phyloP scores from a whole-genome alignment of 2,329 filamentous ascomycete species.

The Calonectria pseudoreteaudii region DNA sequence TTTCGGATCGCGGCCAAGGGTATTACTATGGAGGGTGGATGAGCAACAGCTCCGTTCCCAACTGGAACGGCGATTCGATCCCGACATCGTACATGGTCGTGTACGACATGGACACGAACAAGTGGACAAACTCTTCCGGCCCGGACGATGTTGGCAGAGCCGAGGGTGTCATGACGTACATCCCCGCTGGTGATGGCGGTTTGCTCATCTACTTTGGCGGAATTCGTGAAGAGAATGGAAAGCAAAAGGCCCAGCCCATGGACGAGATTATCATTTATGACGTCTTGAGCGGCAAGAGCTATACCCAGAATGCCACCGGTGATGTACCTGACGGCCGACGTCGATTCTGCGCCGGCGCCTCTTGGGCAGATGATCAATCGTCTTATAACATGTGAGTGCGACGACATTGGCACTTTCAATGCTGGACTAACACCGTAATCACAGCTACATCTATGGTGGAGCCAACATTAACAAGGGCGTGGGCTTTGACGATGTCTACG shows the following conservation, averaged over 20 bases:
- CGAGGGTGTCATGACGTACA: slow-evolving; percentile 70
- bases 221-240: slow-evolving; percentile 62
- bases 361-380: slow-evolving; percentile 68
- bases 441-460: slow-evolving; percentile 72
- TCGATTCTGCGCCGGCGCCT: slow-evolving; percentile 70
- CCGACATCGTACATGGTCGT: slow-evolving; percentile 64
- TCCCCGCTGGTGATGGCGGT: slow-evolving; percentile 70
- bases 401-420: too few species aligned
- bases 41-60: slow-evolving; percentile 63
- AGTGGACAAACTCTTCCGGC: slow-evolving; percentile 65
- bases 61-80: slow-evolving; percentile 59
- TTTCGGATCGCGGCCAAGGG: slow-evolving; percentile 65
- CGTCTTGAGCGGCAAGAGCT: slow-evolving; percentile 68
- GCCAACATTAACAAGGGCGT: slow-evolving; percentile 57
- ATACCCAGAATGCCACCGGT: slow-evolving; percentile 67
- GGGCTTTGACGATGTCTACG: slow-evolving; percentile 71
- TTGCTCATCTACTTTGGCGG: slow-evolving; percentile 74
- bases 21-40: slow-evolving; percentile 75
- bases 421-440: slow-evolving; percentile 1
- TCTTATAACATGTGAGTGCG: slow-evolving; percentile 72
- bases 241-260: slow-evolving; percentile 56
- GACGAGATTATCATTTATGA: slow-evolving; percentile 70
- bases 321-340: slow-evolving; percentile 62
- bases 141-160: slow-evolving; percentile 66
- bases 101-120: slow-evolving; percentile 66